These are phyloP conservation scores for Onygena corvina DNA, from an alignment of 2,329 filamentous ascomycete genomes.

Conservation along the genomic window DNA sequence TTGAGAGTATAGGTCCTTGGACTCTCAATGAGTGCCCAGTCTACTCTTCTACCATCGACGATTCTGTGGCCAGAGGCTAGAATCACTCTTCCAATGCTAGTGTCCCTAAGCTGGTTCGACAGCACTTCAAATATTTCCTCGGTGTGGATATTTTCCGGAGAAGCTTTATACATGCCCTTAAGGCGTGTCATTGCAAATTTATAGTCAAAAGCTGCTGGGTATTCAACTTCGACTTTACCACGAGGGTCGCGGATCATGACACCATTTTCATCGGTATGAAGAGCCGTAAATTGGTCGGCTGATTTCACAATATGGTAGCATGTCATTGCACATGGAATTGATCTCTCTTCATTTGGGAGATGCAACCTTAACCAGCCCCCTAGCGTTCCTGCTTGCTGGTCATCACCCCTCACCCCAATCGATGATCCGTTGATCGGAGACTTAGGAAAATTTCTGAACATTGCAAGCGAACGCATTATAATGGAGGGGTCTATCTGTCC, in stretches of 20 bases:
- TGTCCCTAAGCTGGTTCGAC: neutral
- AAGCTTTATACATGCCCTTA: neutral
- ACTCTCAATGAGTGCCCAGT: conserved; percentile 4
- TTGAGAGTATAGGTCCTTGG: neutral
- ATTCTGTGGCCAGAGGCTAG: neutral
- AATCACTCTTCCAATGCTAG: conserved; percentile 1
- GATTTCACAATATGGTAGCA: conserved; percentile 10
- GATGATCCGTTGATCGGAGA: conserved; percentile 3
- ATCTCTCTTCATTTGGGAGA: neutral
- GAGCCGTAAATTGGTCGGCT: neutral
- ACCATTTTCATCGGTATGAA: conserved; percentile 5
- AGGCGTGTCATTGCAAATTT: neutral
- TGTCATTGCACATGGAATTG: neutral
- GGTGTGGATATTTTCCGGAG: no score
- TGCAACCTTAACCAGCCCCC: conserved; percentile 8
- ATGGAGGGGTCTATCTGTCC: neutral
- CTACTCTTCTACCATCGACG: neutral
- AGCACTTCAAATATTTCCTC: neutral
- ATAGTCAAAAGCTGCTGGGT: conserved; percentile 4
- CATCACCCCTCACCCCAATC: neutral
- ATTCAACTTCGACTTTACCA: neutral
- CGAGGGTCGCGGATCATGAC: neutral
- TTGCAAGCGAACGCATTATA: neutral
- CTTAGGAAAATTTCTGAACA: neutral
- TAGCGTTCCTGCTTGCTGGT: neutral